Evolutionary conservation across 2,329 filamentous ascomycete genomes (phyloP), one percentile per base, ranked within the genome.

Genomic region (Colletotrichum sublineola): DNA sequence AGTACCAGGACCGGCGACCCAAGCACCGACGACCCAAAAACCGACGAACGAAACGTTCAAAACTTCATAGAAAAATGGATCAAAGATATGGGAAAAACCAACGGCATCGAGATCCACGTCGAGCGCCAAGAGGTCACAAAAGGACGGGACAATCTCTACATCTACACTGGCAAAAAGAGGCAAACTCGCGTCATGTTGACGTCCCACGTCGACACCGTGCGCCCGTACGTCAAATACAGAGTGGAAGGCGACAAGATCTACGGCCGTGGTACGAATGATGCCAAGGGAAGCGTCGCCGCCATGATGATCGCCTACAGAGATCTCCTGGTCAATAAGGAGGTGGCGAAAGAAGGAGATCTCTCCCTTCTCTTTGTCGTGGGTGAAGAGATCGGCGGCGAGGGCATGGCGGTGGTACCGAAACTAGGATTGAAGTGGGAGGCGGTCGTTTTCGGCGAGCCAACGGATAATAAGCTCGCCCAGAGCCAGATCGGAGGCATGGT

Each of bases 291-390:
- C 15, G 50, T 53, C 4, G 50, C 50, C 2, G 50, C 50, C 3
- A 53, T 53, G 50, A 53, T 53, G 50, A 53, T 53, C 7, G 29
- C 50, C 29, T 53, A 31, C 6, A 33, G 50, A 53, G 50, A 53
- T n/a, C 50, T 53, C 7, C 3, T 53, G 1, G 14, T 53, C 29
- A 33, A 1, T 3, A 53, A 53, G 29, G 1, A 53, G 31, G 29
- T 53, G 14, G 24, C 20, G 5, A 20, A 20, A 1, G 50, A 33
- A 53, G 50, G 50, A 15, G 50, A 53, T 2, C 50, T 53, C 29
- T 53, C 50, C 5, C 14, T 20, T 5, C 50, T 53, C 6, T 53
- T 53, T 6, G 50, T 53, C 15, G 50, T 53, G 6, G 50, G 50
- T 9, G 50, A 53, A 33, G 50, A 53, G 50, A 33, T 53, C 15